Conservation (phyloP, 225 moss, liverwort and hornwort genomes). For the Marchantia polymorpha region DNA sequence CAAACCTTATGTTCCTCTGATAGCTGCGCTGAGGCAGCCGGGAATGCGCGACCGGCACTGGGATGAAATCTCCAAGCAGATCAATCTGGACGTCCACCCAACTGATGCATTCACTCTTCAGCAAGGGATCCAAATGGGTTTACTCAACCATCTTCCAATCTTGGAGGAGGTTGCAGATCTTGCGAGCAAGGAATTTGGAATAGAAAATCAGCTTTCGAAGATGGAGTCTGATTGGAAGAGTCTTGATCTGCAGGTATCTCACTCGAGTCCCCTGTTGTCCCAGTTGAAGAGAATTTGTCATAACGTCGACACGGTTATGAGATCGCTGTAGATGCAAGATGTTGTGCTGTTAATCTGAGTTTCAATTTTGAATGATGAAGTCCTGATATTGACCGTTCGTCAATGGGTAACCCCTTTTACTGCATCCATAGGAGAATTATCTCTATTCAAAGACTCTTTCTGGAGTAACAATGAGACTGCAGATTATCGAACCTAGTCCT, state of each 20-base stretch:
- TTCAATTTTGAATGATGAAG: neutral
- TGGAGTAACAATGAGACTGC: no score
- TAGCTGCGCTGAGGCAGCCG: constrained; percentile 61
- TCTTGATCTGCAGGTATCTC: constrained; percentile 51
- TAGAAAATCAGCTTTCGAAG: constrained; percentile 67
- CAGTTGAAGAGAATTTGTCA: neutral
- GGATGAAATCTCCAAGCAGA: constrained; percentile 50
- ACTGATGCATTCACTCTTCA: constrained; percentile 48
- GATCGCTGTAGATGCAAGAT: neutral
- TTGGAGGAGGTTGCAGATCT: constrained; percentile 71
- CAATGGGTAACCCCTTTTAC: neutral
- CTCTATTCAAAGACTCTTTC: no score
- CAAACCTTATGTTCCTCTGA: constrained; percentile 67
- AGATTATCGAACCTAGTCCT: no score
- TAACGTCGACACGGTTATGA: neutral
- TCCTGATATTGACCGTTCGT: neutral
- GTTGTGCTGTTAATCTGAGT: neutral
- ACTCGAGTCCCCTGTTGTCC: neutral
- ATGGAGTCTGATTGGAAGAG: constrained; percentile 81
- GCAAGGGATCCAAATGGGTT: constrained; percentile 59
- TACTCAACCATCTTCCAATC: constrained; percentile 49
- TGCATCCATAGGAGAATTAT: neutral
- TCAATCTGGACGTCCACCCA: constrained; percentile 51
- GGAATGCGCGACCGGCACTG: constrained; percentile 87
- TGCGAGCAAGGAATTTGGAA: constrained; percentile 75